Conservation (phyloP, 2,329 filamentous ascomycete species). For the Lachnellula hyalina region DNA sequence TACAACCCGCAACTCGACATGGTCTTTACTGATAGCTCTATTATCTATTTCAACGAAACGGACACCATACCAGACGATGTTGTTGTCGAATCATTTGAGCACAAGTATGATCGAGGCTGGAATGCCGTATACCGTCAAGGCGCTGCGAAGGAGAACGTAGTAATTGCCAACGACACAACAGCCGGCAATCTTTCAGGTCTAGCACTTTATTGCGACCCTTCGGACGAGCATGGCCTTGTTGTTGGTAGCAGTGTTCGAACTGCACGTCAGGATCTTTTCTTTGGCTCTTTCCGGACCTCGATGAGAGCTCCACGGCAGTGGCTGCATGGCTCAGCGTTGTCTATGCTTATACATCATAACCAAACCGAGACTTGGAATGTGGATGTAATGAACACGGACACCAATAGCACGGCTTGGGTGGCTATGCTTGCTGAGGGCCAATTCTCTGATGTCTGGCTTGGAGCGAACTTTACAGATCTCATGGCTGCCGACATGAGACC, state of each 20-base stretch:
- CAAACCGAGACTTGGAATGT: slow-evolving; percentile 38
- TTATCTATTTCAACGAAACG: slow-evolving; percentile 48
- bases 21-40: slow-evolving; percentile 42
- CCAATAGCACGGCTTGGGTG: slow-evolving; percentile 34
- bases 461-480: slow-evolving; percentile 21
- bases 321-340: slow-evolving; percentile 38
- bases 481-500: slow-evolving; percentile 23
- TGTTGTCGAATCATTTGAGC: slow-evolving; percentile 35
- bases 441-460: slow-evolving; percentile 33
- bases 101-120: slow-evolving; percentile 43
- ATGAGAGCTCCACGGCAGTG: slow-evolving; percentile 36
- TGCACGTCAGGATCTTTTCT: slow-evolving; percentile 40
- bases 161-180: slow-evolving; percentile 26
- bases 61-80: slow-evolving; percentile 33
- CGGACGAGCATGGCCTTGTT: slow-evolving; percentile 29
- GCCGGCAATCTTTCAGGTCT: slow-evolving; percentile 5
- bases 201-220: slow-evolving; percentile 6
- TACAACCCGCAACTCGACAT: slow-evolving; percentile 34
- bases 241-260: slow-evolving; percentile 9
- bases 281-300: slow-evolving; percentile 41
- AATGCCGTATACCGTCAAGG: slow-evolving; percentile 40
- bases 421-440: slow-evolving; percentile 35
- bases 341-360: slow-evolving; percentile 42
- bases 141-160: slow-evolving; percentile 36
- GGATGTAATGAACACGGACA: slow-evolving; percentile 41